Evolutionary conservation across 1,284 basidiomycete species (phyloP).

Genomic region (Trichosporon inkin): DNA sequence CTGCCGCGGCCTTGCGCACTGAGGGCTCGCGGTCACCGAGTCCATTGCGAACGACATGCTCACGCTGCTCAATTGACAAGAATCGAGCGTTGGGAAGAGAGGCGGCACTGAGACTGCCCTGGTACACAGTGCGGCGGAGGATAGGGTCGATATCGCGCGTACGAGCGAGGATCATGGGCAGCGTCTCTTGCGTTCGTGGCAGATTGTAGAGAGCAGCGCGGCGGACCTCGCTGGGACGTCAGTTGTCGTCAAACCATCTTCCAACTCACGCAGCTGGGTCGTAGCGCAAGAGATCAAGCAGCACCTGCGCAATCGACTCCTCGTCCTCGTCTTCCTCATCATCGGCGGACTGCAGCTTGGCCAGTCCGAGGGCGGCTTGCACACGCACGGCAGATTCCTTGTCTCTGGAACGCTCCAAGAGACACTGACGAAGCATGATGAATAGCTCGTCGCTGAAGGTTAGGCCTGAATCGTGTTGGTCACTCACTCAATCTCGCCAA

Average conservation of each 20-base stretch:
- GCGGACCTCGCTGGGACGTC: constrained; percentile 72
- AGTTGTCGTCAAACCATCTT: not conserved
- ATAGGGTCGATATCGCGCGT: constrained; percentile 80
- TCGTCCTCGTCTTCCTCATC: constrained; percentile 67
- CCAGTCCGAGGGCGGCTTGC: constrained; percentile 78
- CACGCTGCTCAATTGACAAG: constrained; percentile 70
- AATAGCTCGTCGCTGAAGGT: constrained; percentile 73
- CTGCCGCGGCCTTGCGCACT: constrained; percentile 75
- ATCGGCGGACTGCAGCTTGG: constrained; percentile 75
- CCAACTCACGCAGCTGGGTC: constrained; percentile 72
- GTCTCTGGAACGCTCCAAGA: constrained; percentile 77
- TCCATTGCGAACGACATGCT: constrained; percentile 72
- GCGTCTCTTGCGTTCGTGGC: constrained; percentile 60
- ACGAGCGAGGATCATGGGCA: constrained; percentile 69
- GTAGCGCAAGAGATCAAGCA: constrained; percentile 68
- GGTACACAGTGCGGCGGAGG: constrained; percentile 76
- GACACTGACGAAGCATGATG: constrained; percentile 60
- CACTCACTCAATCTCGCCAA: constrained; percentile 79
- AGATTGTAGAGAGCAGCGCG: constrained; percentile 78
- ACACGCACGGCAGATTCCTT: constrained; percentile 79
- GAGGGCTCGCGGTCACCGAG: constrained; percentile 79
- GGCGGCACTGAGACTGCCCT: constrained; percentile 55
- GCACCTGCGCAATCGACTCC: constrained; percentile 61
- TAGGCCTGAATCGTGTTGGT: not conserved
- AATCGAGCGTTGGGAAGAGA: constrained; percentile 65